Percentiles rank a stretch among this genome's conserved stretches.
phyloP scores from a whole-genome alignment of 352 stramenopile species.

The Pythium monospermum region DNA sequence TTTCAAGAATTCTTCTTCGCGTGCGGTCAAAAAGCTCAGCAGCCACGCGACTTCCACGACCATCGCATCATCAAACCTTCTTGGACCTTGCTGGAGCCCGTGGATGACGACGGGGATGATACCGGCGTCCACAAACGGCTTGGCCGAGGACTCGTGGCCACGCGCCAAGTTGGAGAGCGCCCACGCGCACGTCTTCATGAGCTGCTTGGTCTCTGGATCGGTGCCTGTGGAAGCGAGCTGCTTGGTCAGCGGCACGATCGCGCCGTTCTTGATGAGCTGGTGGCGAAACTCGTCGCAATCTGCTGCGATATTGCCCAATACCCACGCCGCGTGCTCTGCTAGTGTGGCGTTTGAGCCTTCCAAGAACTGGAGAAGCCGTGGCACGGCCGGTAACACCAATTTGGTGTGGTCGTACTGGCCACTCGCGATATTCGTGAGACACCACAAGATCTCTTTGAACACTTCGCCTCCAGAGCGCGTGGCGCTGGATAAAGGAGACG shows the following conservation, averaged over 20 bases:
- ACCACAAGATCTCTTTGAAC: conserved; percentile 79
- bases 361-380: conserved; percentile 67
- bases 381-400: conserved; percentile 67
- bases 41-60: conserved; percentile 82
- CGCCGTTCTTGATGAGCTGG: conserved; percentile 60
- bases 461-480: conserved; percentile 64
- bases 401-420: conserved; percentile 83
- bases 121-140: conserved; percentile 69
- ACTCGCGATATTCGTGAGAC: conserved; percentile 78
- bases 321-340: conserved; percentile 74
- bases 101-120: conserved; percentile 45
- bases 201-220: conserved; percentile 29
- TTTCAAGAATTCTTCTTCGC: conserved; percentile 65
- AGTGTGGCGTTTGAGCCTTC: conserved; percentile 50
- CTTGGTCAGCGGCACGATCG: conserved; percentile 44
- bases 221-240: conserved; percentile 22
- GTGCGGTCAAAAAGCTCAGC: conserved; percentile 82
- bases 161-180: conserved; percentile 80
- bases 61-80: conserved; percentile 40
- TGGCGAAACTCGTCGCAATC: conserved; percentile 85
- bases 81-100: conserved; percentile 28
- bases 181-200: conserved; percentile 63
- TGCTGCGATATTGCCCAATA: conserved; percentile 80
- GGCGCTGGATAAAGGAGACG: conserved; percentile 54
- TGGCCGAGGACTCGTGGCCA: conserved; percentile 64